Base-by-base conservation (phyloP, 352 stramenopile genomes). In the Globisporangium acanthophoron region DNA sequence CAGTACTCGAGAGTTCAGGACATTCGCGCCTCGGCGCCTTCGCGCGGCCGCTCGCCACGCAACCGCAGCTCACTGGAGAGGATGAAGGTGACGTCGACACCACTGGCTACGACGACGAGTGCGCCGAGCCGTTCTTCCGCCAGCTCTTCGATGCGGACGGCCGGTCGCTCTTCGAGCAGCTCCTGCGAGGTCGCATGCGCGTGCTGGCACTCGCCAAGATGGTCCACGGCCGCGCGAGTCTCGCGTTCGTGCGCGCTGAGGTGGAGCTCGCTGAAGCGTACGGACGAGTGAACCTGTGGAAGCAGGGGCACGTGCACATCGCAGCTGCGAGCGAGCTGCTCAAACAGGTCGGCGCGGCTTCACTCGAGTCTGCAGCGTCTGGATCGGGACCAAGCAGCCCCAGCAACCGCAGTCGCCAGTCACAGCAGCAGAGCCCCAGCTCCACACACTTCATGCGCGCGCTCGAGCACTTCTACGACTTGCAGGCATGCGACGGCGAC, bases 1-100 rank as follows among this genome's bases (percentile, higher is more conserved):
- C 81, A 59, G 69, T 87, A 35, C 73, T 91, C 9, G 80, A 91
- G 46, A 84, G 69, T 56, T 88, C 78, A 4, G 76, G 74, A 1
- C 71, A 89, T 45, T 70, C 58, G 18, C 72, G 71, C 35, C 44
- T 89, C 2, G 80, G 80, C 21, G 73, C 63, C n/a, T 91, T 91
- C 40, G 73, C 73, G 0, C 83, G 79, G 51, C 73, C 78, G 16
- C 59, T 88, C 3, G 66, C 58, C 12, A 71, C 56, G 29, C 65
- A 80, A 39, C 24, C 31, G 24, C 18, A 1, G 9, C 33, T 31
- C 33, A n/a, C 21, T 33, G 39, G 2, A 2, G 37, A 33, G 16
- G 46, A 53, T 0, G 44, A 52, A 37, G 52, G 54, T 16, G 50
- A 62, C 24, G 45, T 12, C 0, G 46, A 31, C 62, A 7, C 41